phyloP scores from a whole-genome alignment of 306 rosid species.

The Alnus rubra region DNA sequence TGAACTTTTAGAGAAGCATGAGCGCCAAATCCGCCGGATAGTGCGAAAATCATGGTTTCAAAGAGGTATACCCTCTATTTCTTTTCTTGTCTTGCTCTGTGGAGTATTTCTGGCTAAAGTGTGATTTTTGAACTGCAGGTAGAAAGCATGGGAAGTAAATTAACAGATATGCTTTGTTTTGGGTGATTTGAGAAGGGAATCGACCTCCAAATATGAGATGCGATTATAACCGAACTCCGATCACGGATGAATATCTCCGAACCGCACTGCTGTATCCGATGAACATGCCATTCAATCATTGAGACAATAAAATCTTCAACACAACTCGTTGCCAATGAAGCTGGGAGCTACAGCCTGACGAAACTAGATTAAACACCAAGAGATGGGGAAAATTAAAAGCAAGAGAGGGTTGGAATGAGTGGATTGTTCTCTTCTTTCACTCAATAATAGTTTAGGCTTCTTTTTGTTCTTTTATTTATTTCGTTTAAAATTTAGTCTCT shows the following conservation, averaged over 20 bases:
- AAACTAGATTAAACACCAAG: not conserved
- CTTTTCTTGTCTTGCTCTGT: not conserved
- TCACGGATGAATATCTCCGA: conserved; percentile 24
- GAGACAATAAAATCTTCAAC: conserved; percentile 1
- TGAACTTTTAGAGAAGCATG: conserved; percentile 88
- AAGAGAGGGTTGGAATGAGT: conserved; percentile 4
- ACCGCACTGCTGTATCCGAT: conserved; percentile 23
- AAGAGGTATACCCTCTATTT: conserved; percentile 54
- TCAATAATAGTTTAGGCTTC: not conserved
- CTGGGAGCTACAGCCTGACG: conserved; percentile 15
- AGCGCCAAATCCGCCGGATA: conserved; percentile 76
- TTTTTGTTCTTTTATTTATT: not conserved
- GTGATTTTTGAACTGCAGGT: conserved; percentile 45
- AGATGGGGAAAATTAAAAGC: not conserved
- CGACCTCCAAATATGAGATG: conserved; percentile 15
- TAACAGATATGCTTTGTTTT: conserved; percentile 15
- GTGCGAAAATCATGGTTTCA: conserved; percentile 89
- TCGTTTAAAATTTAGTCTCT: conserved; percentile 2
- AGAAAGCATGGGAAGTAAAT: conserved; percentile 53
- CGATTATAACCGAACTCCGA: conserved; percentile 14
- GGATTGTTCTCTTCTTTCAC: not conserved
- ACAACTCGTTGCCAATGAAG: conserved; percentile 19
- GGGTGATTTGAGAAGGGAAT: conserved; percentile 20
- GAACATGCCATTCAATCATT: not conserved
- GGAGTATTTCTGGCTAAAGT: conserved; percentile 21